Percentiles rank a stretch among this genome's conserved stretches.
phyloP scores from a whole-genome alignment of 2,329 filamentous ascomycete species.

The Hypoxylon sp. region DNA sequence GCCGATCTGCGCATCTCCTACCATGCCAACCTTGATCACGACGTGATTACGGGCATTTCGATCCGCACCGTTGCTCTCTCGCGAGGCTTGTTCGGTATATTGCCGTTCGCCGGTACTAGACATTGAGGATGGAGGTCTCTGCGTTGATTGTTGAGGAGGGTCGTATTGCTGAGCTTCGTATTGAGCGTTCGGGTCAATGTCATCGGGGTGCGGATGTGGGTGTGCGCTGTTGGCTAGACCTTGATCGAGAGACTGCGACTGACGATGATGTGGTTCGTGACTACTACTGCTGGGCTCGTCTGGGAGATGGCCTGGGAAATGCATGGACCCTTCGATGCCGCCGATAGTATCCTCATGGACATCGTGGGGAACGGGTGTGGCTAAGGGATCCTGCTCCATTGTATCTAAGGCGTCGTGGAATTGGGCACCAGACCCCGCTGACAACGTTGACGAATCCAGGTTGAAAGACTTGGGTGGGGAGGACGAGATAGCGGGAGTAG shows the following conservation, averaged over 20 bases:
- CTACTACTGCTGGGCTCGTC: constrained; percentile 39
- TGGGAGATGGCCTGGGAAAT: constrained; percentile 58
- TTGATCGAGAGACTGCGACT: constrained; percentile 68
- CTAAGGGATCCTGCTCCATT: constrained; percentile 63
- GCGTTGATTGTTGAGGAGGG: constrained; percentile 65
- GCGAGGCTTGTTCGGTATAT: constrained; percentile 63
- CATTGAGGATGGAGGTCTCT: constrained; percentile 70
- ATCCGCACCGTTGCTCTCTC: constrained; percentile 58
- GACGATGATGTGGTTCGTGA: constrained; percentile 58
- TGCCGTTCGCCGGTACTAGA: constrained; percentile 61
- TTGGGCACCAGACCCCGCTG: constrained; percentile 66
- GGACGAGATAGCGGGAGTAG: constrained; percentile 9
- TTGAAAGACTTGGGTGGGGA: constrained; percentile 33
- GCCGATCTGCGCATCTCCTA: constrained; percentile 98
- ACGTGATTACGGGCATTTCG: constrained; percentile 77
- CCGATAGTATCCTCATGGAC: constrained; percentile 66
- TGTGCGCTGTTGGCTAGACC: constrained; percentile 57
- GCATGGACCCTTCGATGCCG: constrained; percentile 65
- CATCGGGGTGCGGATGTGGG: constrained; percentile 49
- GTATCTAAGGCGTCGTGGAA: constrained; percentile 68
- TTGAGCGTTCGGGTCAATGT: constrained; percentile 60
- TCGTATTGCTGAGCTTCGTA: constrained; percentile 62
- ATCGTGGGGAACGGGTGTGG: constrained; percentile 53
- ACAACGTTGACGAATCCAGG: constrained; percentile 68
- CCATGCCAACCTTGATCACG: constrained; percentile 99